A percentile compares a stretch with the other conserved stretches of the same genome.
phyloP scores from a whole-genome alignment of 2,329 filamentous ascomycete genomes.

The Hypoxylon sp. region DNA sequence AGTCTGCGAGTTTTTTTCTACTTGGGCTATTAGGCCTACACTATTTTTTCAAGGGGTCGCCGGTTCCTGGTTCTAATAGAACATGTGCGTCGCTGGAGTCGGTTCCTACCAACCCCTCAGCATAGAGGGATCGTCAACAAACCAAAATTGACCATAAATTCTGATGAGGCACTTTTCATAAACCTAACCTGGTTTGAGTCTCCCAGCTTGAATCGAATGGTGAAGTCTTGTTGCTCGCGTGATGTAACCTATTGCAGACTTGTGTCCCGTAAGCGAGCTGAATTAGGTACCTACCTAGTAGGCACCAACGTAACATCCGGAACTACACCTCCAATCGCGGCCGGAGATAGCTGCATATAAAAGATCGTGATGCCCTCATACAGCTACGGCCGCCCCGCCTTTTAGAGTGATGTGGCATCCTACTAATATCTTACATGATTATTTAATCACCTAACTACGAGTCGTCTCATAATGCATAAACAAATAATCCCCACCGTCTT shows the following conservation, averaged over 20 bases:
- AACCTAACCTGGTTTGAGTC: neutral
- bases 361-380: constrained; percentile 1
- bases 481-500: neutral
- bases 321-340: no score
- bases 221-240: neutral
- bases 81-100: neutral
- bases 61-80: neutral
- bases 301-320: constrained; percentile 3
- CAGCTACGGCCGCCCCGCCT: neutral
- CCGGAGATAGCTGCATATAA: neutral
- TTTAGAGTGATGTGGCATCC: neutral
- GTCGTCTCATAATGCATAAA: neutral
- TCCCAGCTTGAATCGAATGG: neutral
- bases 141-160: constrained; percentile 14
- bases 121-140: no score
- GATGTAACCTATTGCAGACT: neutral
- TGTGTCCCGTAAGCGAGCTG: neutral
- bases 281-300: no score
- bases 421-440: no score
- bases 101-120: no score
- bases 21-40: no score
- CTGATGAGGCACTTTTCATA: neutral
- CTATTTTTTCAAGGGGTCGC: neutral
- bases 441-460: no score
- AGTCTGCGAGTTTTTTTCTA: neutral